A percentile compares a stretch with the other conserved stretches of the same genome.
phyloP scores from a whole-genome alignment of 768 basidiomycete genomes.

The Leccinum aurantiacum region DNA sequence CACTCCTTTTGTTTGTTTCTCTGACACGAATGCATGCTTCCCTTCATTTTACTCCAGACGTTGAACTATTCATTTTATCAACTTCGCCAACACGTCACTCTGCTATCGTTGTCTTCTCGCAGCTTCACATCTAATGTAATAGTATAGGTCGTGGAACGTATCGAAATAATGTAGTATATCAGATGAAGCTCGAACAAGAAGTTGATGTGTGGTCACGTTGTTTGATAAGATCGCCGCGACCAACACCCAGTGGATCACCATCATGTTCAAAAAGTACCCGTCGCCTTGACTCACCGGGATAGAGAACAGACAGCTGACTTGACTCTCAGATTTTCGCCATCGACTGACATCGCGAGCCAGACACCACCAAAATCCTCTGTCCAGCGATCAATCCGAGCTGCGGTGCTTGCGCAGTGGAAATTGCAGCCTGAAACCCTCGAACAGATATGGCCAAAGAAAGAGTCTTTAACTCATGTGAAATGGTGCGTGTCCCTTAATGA shows the following conservation, averaged over 20 bases:
- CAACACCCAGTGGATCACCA: constrained; percentile 22
- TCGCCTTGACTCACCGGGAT: constrained; percentile 5
- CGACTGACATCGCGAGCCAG: constrained; percentile 84
- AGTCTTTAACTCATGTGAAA: constrained; percentile 88
- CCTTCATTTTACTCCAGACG: constrained; percentile 18
- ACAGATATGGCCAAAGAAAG: constrained; percentile 98
- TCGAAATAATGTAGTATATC: constrained; percentile 30
- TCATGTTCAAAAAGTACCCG: constrained; percentile 76
- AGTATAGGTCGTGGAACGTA: constrained; percentile 34
- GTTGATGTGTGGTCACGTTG: not conserved
- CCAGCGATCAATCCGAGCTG: constrained; percentile 82
- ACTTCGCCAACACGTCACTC: constrained; percentile 20
- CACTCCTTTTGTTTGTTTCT: constrained; percentile 30
- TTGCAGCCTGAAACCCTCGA: constrained; percentile 81
- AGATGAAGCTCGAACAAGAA: constrained; percentile 15
- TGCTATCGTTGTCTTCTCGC: constrained; percentile 33
- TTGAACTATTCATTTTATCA: constrained; percentile 32
- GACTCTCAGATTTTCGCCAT: constrained; percentile 57
- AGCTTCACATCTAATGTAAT: constrained; percentile 39
- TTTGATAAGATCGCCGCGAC: constrained; percentile 14
- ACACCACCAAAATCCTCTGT: constrained; percentile 92
- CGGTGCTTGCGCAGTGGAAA: constrained; percentile 80
- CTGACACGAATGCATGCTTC: constrained; percentile 29
- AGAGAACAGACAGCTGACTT: constrained; percentile 10
- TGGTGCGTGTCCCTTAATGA: constrained; percentile 48